phyloP scores from a whole-genome alignment of 345 rosid genomes.

The Eutrema heterophyllum region DNA sequence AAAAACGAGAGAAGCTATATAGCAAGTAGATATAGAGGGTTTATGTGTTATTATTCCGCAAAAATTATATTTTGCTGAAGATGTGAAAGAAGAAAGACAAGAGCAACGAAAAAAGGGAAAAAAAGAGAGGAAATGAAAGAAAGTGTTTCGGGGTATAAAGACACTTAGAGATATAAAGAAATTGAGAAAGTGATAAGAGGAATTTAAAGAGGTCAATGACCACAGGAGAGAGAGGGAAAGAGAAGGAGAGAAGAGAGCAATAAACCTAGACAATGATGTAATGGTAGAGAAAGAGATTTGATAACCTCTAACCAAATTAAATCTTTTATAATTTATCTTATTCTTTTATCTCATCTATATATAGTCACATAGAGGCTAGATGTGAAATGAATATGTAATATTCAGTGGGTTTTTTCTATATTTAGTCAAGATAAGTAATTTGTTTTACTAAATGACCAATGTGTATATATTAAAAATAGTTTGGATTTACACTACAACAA shows the following conservation, averaged over 20 bases:
- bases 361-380: background rate
- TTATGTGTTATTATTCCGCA: background rate
- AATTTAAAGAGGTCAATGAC: constrained; percentile 66
- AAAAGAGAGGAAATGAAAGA: constrained; percentile 5
- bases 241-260: constrained; percentile 8
- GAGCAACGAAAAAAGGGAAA: background rate
- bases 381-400: background rate
- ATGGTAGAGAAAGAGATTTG: constrained; percentile 7
- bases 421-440: background rate
- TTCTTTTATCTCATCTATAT: background rate
- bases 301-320: background rate
- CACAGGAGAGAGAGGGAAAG: constrained; percentile 25
- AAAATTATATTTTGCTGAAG: background rate
- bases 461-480: background rate
- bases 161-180: constrained; percentile 37
- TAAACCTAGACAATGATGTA: constrained; percentile 31
- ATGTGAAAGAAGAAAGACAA: background rate
- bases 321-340: background rate
- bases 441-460: background rate
- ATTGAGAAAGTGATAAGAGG: constrained; percentile 45
- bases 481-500: background rate
- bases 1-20: background rate
- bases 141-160: constrained; percentile 10
- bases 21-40: background rate
- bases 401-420: background rate